Evolutionary conservation across 179 eudicot species (phyloP), one percentile per base, ranked within the genome.

Genomic region (Camellia oleifera): DNA sequence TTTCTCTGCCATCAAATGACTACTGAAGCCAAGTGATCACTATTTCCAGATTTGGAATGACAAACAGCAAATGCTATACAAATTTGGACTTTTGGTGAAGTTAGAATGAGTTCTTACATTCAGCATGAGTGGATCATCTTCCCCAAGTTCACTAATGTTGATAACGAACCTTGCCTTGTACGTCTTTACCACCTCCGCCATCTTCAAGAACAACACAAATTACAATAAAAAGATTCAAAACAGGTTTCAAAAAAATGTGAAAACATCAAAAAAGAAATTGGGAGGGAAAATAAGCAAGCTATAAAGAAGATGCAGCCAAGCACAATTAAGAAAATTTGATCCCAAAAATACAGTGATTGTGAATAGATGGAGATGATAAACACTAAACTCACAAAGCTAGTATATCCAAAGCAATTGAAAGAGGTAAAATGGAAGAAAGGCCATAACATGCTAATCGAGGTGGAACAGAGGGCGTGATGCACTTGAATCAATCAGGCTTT

Each of bases 81-180:
- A 69, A 44, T 69, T 9, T 70, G 40, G 48, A 70, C 14, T 9
- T 18, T 3, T 70, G 15, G 57, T 8, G 7, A 61, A 61, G 20
- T 61, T 61, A 8, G 0, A 76, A 40, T 23, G 69, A 77, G 69
- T 23, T 80, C 86, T 86, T 85, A 90, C 93, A 82, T 85, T 86
- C 66, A 79, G 88, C 79, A 78, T 69, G 73, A 89, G 84, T 40
- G 87, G 89, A 85, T 88, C 87, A 53, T 81, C 80, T 53, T 81
- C 81, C 6, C 91, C 89, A 69, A 85, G 84, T 17, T 84, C 86
- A 74, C 87, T 86, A 69, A 90, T 54, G 75, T 81, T 84, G 52
- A 88, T 64, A 68, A 88, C 89, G 77, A 90, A 90, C 62, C 70
- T 83, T 18, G 82, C 87, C 65, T 86, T 84, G 79, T 80, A 84